Percentiles rank a stretch among this genome's conserved stretches.
Evolutionary conservation across 192 early-diverging fungal species (phyloP).

Genomic region (Funneliformis mosseae): DNA sequence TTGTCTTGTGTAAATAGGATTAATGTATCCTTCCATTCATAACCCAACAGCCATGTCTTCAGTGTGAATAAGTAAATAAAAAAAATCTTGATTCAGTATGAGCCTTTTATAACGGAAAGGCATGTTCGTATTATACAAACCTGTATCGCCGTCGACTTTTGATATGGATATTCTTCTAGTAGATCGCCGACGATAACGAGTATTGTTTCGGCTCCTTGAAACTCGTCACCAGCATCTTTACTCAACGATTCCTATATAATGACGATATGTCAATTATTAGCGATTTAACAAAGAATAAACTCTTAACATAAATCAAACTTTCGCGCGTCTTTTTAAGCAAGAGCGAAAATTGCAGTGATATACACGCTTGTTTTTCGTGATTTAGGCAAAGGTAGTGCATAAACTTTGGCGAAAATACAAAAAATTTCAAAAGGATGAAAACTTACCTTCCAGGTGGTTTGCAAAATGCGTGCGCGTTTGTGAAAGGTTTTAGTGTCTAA

Average conservation of each 20-base stretch:
- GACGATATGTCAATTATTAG: background rate
- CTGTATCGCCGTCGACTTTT: constrained; percentile 70
- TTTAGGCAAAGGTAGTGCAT: background rate
- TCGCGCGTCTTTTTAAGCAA: background rate
- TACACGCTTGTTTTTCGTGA: constrained; percentile 11
- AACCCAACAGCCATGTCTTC: constrained; percentile 90
- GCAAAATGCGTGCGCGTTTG: constrained; percentile 41
- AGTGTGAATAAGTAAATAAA: background rate
- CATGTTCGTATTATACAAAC: constrained; percentile 34
- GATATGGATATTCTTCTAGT: constrained; percentile 71
- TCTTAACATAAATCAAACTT: background rate
- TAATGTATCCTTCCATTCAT: constrained; percentile 88
- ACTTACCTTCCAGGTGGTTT: constrained; percentile 49
- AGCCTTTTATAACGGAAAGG: background rate
- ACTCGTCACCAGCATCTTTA: constrained; percentile 40
- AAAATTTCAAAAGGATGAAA: background rate
- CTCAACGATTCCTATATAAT: constrained; percentile 2
- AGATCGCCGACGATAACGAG: constrained; percentile 65
- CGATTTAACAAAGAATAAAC: background rate
- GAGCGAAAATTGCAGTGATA: background rate
- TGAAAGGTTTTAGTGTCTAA: constrained; percentile 52
- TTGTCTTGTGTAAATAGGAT: constrained; percentile 76
- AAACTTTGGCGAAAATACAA: background rate
- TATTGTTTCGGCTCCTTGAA: constrained; percentile 63
- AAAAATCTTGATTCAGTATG: constrained; percentile 1